phyloP scores from a whole-genome alignment of 108 stramenopile genomes.

The Mediolabrus comicus region DNA sequence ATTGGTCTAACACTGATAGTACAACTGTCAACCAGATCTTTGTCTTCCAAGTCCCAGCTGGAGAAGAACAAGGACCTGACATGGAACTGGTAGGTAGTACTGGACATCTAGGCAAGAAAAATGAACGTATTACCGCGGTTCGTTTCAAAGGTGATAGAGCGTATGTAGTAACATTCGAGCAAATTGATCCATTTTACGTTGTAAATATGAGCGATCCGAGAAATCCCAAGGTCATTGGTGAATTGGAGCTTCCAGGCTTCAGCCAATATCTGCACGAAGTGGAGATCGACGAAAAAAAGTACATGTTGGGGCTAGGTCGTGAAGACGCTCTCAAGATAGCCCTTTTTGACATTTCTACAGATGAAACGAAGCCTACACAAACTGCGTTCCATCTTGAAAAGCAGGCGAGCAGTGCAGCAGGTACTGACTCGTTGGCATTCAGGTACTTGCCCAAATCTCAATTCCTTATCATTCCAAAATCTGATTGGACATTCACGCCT shows the following conservation, averaged over 20 bases:
- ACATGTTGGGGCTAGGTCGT: slow-evolving; percentile 42
- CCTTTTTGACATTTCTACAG: slow-evolving; percentile 39
- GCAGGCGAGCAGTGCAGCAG: slow-evolving; percentile 32
- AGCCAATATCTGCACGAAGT: slow-evolving; percentile 43
- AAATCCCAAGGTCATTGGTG: slow-evolving; percentile 36
- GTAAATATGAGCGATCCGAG: slow-evolving; percentile 24
- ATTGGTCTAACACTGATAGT: slow-evolving; percentile 19
- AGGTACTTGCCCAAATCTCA: slow-evolving; percentile 35
- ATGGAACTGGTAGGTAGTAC: slow-evolving; percentile 38
- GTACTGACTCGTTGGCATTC: slow-evolving; percentile 39
- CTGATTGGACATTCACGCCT: slow-evolving; percentile 23
- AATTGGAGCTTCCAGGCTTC: slow-evolving; percentile 49
- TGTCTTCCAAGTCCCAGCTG: slow-evolving; percentile 33
- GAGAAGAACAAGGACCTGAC: slow-evolving; percentile 7
- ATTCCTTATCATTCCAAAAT: slow-evolving; percentile 44
- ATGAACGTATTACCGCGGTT: slow-evolving; percentile 37
- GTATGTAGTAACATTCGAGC: slow-evolving; percentile 43
- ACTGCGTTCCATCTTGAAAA: slow-evolving; percentile 28
- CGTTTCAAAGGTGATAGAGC: slow-evolving; percentile 38
- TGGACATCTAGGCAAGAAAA: slow-evolving; percentile 41
- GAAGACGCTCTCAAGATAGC: slow-evolving; percentile 38
- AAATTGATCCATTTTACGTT: slow-evolving; percentile 39
- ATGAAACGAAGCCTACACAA: slow-evolving; percentile 31
- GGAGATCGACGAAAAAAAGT: slow-evolving; percentile 25
- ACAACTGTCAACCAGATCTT: slow-evolving; percentile 40